Evolutionary conservation across 345 rosid genomes (phyloP).

Genomic region (Boechera divaricarpa): DNA sequence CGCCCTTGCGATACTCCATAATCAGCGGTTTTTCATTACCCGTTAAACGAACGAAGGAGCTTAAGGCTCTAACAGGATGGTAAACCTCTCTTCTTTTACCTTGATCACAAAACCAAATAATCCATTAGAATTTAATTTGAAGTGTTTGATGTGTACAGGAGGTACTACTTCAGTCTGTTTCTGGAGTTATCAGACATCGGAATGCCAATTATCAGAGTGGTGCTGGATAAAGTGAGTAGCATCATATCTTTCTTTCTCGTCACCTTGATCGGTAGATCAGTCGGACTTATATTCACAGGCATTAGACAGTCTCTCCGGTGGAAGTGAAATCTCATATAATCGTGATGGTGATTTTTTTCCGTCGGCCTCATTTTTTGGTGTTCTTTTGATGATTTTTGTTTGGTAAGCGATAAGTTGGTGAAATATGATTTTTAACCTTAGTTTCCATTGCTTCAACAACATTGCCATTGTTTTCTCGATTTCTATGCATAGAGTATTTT

Average conservation of each 20-base stretch:
- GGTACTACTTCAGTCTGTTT: conserved; percentile 84
- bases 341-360: conserved; percentile 24
- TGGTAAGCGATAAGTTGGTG: conserved; percentile 31
- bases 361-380: conserved; percentile 20
- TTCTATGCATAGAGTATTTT: not conserved
- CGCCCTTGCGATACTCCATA: conserved; percentile 52
- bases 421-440: conserved; percentile 4
- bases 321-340: conserved; percentile 59
- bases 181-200: conserved; percentile 83
- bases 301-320: conserved; percentile 89
- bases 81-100: conserved; percentile 48
- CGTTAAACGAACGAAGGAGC: conserved; percentile 80
- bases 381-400: conserved; percentile 35
- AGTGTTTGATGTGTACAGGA: conserved; percentile 55
- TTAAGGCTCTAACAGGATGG: conserved; percentile 91
- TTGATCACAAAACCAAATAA: not conserved
- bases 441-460: conserved; percentile 25
- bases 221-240: conserved; percentile 71
- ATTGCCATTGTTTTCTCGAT: not conserved
- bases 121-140: not conserved
- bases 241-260: conserved; percentile 87
- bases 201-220: conserved; percentile 72
- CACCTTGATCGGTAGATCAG: conserved; percentile 84
- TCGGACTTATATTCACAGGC: conserved; percentile 89
- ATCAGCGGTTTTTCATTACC: conserved; percentile 65